These are phyloP conservation scores for Pichia nakasei DNA, from an alignment of 805 yeast species.

Conservation along the genomic window DNA sequence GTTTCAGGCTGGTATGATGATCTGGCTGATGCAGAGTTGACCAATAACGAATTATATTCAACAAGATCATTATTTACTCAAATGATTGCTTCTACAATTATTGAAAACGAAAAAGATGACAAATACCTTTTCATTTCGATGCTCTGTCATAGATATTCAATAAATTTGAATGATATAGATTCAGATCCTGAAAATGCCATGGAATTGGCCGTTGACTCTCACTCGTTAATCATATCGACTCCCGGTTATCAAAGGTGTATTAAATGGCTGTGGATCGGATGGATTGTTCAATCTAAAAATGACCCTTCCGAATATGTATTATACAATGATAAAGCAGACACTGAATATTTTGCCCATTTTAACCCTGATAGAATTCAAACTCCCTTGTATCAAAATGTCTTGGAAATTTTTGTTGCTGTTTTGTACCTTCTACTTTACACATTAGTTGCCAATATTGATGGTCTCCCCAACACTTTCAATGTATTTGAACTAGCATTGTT, in stretches of 20 bases:
- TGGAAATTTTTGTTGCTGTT: constrained; percentile 62
- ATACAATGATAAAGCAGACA: constrained; percentile 51
- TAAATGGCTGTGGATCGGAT: constrained; percentile 89
- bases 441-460: constrained; percentile 51
- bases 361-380: constrained; percentile 79
- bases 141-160: constrained; percentile 67
- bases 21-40: constrained; percentile 49
- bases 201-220: constrained; percentile 82
- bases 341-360: constrained; percentile 53
- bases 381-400: constrained; percentile 68
- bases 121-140: constrained; percentile 61
- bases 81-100: constrained; percentile 57
- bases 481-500: constrained; percentile 49
- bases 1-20: constrained; percentile 75
- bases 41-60: constrained; percentile 55
- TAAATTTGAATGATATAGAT: constrained; percentile 54
- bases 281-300: constrained; percentile 69
- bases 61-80: constrained; percentile 66
- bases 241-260: constrained; percentile 80
- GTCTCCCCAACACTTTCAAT: constrained; percentile 29
- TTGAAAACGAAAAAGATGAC: constrained; percentile 53
- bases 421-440: constrained; percentile 57
- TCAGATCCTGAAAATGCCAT: constrained; percentile 62
- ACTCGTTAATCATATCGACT: constrained; percentile 70
- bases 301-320: constrained; percentile 64